These are phyloP conservation scores for Phoma sp. DNA, from an alignment of 2,329 filamentous ascomycete genomes.

Conservation along the genomic window DNA sequence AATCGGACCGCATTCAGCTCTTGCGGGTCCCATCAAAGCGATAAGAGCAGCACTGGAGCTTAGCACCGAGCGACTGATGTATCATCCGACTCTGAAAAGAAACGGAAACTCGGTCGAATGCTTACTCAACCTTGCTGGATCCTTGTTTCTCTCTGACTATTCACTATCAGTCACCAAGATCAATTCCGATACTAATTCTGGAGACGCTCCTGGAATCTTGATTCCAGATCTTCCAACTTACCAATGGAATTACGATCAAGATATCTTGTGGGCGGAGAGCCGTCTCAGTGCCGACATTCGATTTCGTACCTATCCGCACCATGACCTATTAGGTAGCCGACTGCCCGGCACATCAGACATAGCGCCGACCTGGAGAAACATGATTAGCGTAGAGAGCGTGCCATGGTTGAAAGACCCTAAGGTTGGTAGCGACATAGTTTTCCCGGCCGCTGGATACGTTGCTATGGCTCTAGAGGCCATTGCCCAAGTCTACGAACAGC, in stretches of 20 bases:
- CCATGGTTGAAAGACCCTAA: constrained; percentile 55
- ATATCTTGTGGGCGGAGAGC: constrained; percentile 14
- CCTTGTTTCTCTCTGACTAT: neutral
- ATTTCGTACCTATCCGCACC: constrained; percentile 26
- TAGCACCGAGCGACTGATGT: neutral
- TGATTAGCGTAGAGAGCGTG: constrained; percentile 22
- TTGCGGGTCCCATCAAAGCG: neutral
- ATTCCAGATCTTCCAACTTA: constrained; percentile 19
- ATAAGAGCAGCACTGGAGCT: neutral
- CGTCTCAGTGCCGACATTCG: constrained; percentile 9
- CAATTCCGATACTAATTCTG: no score
- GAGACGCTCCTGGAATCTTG: no score
- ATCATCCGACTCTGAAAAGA: neutral
- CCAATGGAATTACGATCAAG: constrained; percentile 12
- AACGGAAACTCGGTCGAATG: neutral
- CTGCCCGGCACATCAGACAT: constrained; percentile 1
- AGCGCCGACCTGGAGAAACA: neutral
- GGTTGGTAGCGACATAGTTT: constrained; percentile 21
- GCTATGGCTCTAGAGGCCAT: constrained; percentile 16
- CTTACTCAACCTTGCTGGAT: neutral
- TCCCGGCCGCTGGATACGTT: constrained; percentile 30
- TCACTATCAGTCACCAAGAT: neutral
- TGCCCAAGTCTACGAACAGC: no score
- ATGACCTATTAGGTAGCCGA: constrained; percentile 22
- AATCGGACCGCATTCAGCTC: neutral